phyloP scores from a whole-genome alignment of 345 rosid genomes.

The Mangifera indica region DNA sequence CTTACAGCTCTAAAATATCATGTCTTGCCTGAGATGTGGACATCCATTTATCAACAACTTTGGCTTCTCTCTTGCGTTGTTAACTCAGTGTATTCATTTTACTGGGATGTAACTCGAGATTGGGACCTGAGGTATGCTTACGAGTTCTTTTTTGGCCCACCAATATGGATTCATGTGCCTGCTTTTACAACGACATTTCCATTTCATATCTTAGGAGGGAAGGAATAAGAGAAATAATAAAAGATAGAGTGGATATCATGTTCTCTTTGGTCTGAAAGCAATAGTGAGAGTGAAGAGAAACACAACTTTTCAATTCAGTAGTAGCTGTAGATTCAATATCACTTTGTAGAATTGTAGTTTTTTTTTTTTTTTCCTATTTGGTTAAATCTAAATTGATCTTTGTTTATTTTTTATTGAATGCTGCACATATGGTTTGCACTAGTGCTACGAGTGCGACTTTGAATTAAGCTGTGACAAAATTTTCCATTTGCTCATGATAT shows the following conservation, averaged over 20 bases:
- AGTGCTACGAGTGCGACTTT: neutral
- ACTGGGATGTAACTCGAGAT: constrained; percentile 97
- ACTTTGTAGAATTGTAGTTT: too few relatives aligned
- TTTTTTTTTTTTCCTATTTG: too few relatives aligned
- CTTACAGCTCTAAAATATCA: constrained; percentile 96
- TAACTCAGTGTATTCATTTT: constrained; percentile 91
- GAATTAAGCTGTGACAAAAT: neutral
- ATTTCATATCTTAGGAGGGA: neutral
- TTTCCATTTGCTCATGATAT: neutral
- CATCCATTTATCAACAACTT: constrained; percentile 73
- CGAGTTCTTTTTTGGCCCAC: neutral
- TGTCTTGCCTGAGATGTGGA: constrained; percentile 75
- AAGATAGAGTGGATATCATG: neutral
- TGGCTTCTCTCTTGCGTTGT: constrained; percentile 90
- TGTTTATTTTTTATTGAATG: neutral
- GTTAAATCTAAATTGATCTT: neutral
- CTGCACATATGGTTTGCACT: neutral
- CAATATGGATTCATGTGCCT: neutral
- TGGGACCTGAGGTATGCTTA: constrained; percentile 89
- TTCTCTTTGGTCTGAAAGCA: neutral
- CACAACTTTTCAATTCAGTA: neutral
- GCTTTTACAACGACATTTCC: neutral
- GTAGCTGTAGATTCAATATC: too few relatives aligned
- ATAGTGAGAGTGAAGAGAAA: neutral
- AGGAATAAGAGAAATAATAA: neutral